phyloP scores from a whole-genome alignment of 345 rosid species.

The Rhodamnia rubescens region DNA sequence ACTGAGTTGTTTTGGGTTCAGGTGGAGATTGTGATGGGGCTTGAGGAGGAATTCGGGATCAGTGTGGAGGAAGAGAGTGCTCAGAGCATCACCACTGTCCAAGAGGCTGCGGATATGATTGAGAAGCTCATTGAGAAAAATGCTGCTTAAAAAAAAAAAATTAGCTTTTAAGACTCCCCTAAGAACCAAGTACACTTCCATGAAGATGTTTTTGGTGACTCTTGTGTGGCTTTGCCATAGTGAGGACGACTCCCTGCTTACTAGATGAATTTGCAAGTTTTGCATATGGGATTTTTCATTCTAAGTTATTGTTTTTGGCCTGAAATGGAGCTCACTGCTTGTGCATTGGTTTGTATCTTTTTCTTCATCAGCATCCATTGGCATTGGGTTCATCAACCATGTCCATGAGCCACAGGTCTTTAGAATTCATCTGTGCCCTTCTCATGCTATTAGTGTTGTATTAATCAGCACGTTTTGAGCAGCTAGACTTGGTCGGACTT shows the following conservation, averaged over 20 bases:
- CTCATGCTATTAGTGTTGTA: neutral
- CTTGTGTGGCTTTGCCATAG: neutral
- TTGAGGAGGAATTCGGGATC: conserved; percentile 31
- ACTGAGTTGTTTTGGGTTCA: neutral
- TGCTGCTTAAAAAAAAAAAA: neutral
- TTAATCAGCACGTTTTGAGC: neutral
- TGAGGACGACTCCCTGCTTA: neutral
- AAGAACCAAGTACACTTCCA: neutral
- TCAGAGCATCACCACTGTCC: conserved; percentile 24
- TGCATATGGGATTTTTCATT: neutral
- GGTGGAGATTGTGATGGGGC: conserved; percentile 27
- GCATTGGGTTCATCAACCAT: neutral
- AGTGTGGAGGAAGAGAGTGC: conserved; percentile 34
- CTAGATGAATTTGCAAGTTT: neutral
- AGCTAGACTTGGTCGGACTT: neutral
- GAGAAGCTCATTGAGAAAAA: conserved; percentile 16
- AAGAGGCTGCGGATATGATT: conserved; percentile 34
- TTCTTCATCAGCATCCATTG: neutral
- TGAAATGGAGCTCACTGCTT: neutral
- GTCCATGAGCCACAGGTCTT: neutral
- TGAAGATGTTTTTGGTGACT: neutral
- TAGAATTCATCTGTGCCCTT: neutral
- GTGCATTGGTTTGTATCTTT: neutral
- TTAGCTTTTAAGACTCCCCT: neutral
- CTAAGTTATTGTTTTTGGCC: neutral